Percentiles rank a stretch among this genome's conserved stretches.
These are phyloP conservation scores for Phytopythium cucurbitacearum DNA, from an alignment of 352 stramenopile species.

Conservation along the genomic window DNA sequence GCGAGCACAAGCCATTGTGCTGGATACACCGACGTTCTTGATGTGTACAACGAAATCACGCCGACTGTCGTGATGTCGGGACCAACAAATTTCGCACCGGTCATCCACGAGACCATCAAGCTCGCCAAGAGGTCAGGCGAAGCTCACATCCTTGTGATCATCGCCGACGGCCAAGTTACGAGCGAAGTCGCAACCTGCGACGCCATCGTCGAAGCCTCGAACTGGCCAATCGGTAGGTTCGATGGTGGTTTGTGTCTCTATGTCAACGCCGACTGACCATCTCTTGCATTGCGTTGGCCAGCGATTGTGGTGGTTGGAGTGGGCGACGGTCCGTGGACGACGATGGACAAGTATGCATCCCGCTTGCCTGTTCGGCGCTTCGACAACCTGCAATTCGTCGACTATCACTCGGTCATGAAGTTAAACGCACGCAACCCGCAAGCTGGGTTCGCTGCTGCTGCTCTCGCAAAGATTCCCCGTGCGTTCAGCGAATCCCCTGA, in stretches of 20 bases:
- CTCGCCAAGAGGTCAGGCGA: conserved; percentile 29
- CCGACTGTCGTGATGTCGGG: conserved; percentile 49
- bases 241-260: background rate
- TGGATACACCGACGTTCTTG: conserved; percentile 55
- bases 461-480: conserved; percentile 43
- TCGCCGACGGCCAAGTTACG: conserved; percentile 59
- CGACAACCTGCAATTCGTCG: conserved; percentile 88
- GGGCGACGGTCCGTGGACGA: conserved; percentile 77
- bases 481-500: conserved; percentile 3
- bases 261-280: background rate
- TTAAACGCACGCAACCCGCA: conserved; percentile 30
- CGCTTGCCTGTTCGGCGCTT: conserved; percentile 16
- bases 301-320: conserved; percentile 77
- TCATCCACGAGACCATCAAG: conserved; percentile 61
- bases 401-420: conserved; percentile 69
- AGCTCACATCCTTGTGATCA: conserved; percentile 80
- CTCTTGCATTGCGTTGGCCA: background rate
- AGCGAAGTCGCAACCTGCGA: conserved; percentile 47
- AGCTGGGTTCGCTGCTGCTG: conserved; percentile 30
- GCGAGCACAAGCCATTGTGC: conserved; percentile 29
- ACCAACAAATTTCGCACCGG: conserved; percentile 70
- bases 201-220: conserved; percentile 68
- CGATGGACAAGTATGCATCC: conserved; percentile 79
- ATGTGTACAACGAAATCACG: conserved; percentile 57
- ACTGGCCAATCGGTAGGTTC: conserved; percentile 30